Conservation (phyloP, 2,329 filamentous ascomycete genomes). For the Sclerotinia nivalis region DNA sequence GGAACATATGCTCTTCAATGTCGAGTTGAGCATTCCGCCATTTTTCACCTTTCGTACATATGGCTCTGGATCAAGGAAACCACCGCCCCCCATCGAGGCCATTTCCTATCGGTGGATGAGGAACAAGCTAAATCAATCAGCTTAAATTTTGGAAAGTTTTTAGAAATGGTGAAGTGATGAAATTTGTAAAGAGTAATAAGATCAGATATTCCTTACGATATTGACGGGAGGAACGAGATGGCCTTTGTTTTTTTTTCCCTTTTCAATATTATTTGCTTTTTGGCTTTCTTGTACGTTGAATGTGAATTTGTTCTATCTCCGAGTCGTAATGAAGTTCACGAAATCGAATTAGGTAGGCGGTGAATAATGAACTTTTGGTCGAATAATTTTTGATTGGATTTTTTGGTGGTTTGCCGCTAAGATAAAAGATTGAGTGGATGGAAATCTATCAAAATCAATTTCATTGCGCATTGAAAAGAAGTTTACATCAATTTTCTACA, state of each 20-base stretch:
- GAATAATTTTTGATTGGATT: not conserved
- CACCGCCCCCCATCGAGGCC: conserved; percentile 41
- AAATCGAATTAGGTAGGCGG: not conserved
- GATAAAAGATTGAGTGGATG: conserved; percentile 17
- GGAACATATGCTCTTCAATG: conserved; percentile 57
- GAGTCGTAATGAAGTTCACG: not conserved
- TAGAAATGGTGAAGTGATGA: not conserved
- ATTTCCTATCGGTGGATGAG: conserved; percentile 29
- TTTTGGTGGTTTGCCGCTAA: conserved; percentile 10
- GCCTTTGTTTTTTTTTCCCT: not conserved
- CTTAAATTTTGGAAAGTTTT: not conserved
- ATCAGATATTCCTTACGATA: not conserved
- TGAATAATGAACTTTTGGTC: not conserved
- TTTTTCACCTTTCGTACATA: conserved; percentile 35
- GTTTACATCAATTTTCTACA: not conserved
- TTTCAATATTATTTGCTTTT: conserved; percentile 3
- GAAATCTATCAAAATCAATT: conserved; percentile 13
- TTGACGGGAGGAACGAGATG: not conserved
- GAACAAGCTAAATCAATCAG: conserved; percentile 15
- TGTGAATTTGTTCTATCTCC: conserved; percentile 3
- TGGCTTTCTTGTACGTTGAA: not conserved
- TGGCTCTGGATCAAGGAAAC: conserved; percentile 37
- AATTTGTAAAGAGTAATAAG: not conserved
- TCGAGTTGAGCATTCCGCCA: conserved; percentile 38
- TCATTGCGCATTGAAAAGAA: not conserved